Evolutionary conservation across 2,329 filamentous ascomycete genomes (phyloP), one percentile per base, ranked within the genome.

Genomic region (Canariomyces notabilis): DNA sequence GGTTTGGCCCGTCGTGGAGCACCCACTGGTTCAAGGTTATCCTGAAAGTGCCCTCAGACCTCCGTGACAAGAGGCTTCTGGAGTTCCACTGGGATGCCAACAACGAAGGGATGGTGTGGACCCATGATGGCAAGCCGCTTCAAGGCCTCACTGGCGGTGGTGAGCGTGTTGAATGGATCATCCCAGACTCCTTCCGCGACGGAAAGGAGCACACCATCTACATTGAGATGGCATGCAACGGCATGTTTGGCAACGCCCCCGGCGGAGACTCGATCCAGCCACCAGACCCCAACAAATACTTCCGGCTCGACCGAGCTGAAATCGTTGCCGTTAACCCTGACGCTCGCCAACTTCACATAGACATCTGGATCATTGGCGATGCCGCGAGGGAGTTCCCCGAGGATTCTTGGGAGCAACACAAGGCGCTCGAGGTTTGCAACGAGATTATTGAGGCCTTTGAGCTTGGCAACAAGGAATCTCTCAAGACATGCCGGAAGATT

Each of bases 151-250:
- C 90, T 1, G 93, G 93, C 15, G 85, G 85, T 45, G 88, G 87
- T 33, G 93, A 98, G 61, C 79, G 93, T 44, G 77, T 83, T 14
- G 89, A 97, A 67, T 98, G 91, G 90, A 81, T 95, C 49, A 74
- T 98, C 36, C 91, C 93, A 7, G 74, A 87, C 41, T 73, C 74
- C 14, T 95, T 87, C 69, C 79, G 87, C 51, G 87, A 95, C 64
- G 90, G 89, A 43, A 82, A 91, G 63, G 80, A 89, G 59, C 90
- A 97, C 64, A 81, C 77, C 15, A 87, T 98, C 59, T 98, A 96
- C 66, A 84, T 98, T 54, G 93, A 98, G 70, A 95, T 97, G 87
- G 93, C 93, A 16, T 97, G 93, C 70, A 98, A 98, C 65, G 83
- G 85, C 66, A 97, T 97, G 90, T 97, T 97, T 69, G 93, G 93